phyloP scores from a whole-genome alignment of 116 monocot species.

The Thalassia testudinum region DNA sequence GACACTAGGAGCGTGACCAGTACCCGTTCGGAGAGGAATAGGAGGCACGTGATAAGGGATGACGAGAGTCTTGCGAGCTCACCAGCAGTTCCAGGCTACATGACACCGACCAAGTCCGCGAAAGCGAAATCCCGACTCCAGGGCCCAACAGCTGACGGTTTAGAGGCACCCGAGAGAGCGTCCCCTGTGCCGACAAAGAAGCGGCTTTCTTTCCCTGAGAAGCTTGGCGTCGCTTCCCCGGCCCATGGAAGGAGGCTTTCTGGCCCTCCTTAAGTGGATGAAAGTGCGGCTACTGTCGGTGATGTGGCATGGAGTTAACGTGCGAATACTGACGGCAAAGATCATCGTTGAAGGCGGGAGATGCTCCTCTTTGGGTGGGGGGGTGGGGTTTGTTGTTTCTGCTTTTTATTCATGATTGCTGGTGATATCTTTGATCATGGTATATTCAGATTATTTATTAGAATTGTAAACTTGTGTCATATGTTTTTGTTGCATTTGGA shows the following conservation, averaged over 20 bases:
- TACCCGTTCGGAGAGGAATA: conserved; percentile 22
- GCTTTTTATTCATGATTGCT: no score
- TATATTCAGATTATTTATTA: no score
- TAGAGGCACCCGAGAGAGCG: conserved; percentile 13
- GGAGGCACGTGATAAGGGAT: conserved; percentile 35
- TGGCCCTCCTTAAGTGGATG: conserved; percentile 47
- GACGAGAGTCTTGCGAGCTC: conserved; percentile 72
- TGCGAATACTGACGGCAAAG: no score
- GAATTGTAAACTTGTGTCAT: no score
- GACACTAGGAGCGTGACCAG: conserved; percentile 38
- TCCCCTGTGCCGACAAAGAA: conserved; percentile 34
- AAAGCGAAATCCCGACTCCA: conserved; percentile 41
- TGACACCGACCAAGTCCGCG: conserved; percentile 62
- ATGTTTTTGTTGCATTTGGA: no score
- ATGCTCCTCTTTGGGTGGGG: no score
- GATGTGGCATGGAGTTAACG: no score
- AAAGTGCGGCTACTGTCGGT: not conserved
- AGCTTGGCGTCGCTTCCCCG: conserved; percentile 6
- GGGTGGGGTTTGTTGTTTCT: no score
- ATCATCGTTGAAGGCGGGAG: no score
- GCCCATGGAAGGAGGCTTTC: conserved; percentile 34
- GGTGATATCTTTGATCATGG: no score
- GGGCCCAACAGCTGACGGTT: conserved; percentile 11
- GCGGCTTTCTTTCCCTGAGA: conserved; percentile 50
- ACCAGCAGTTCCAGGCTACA: conserved; percentile 47